Conservation (phyloP, 2,329 filamentous ascomycete species). For the Didymella keratinophila region DNA sequence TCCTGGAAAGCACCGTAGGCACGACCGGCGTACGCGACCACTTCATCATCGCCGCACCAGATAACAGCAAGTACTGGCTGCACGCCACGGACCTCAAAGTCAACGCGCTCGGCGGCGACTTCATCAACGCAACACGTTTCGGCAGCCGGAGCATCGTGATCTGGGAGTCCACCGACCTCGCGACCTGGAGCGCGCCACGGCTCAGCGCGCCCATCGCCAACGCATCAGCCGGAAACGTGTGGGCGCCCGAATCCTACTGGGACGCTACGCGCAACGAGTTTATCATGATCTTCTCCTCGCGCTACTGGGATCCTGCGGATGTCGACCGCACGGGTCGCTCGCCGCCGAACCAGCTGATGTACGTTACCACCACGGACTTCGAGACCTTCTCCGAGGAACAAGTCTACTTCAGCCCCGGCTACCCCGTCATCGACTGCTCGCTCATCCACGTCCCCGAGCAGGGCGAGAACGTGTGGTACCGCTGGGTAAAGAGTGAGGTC, state of each 20-base stretch:
- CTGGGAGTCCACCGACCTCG: conserved; percentile 17
- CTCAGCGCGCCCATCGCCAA: conserved; percentile 13
- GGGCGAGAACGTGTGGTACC: conserved; percentile 16
- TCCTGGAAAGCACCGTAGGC: conserved; percentile 11
- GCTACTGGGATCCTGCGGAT: conserved; percentile 17
- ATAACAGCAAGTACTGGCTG: conserved; percentile 19
- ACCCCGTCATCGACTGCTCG: conserved; percentile 18
- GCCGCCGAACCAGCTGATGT: conserved; percentile 18
- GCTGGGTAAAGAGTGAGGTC: conserved; percentile 20
- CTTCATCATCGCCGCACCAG: conserved; percentile 10
- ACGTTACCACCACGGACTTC: conserved; percentile 16
- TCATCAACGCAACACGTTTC: conserved; percentile 20
- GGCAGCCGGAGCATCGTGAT: conserved; percentile 18
- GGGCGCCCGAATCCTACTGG: conserved; percentile 18
- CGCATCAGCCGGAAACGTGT: conserved; percentile 15
- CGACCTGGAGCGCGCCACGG: conserved; percentile 13
- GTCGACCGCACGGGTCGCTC: conserved; percentile 9
- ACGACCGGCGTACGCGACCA: conserved; percentile 16
- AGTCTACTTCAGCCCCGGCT: conserved; percentile 17
- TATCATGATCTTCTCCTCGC: conserved; percentile 15
- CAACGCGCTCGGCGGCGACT: conserved; percentile 15
- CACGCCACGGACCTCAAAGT: conserved; percentile 17
- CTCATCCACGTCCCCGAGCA: conserved; percentile 15
- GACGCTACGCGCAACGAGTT: conserved; percentile 8
- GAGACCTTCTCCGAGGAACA: conserved; percentile 14